Evolutionary conservation across 805 yeast genomes (phyloP), one percentile per base, ranked within the genome.

Genomic region (Kuraishia hungarica): DNA sequence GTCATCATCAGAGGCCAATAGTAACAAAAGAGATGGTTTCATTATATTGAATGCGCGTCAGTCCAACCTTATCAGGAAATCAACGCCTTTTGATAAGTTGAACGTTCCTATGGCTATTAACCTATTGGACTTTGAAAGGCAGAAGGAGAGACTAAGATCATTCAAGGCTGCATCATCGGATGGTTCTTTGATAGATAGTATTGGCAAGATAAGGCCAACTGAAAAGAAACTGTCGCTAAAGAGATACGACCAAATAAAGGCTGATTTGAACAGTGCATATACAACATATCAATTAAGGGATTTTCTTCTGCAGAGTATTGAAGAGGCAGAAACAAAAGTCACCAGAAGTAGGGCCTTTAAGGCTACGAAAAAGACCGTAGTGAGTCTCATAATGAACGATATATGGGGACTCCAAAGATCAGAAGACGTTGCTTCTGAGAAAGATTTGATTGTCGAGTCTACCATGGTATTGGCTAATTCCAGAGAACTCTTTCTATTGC

Each of bases 401-500:
- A 57, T 58, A 35, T 69, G 73, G 73, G 58, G 59, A 2, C 54
- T 69, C 3, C 55, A 60, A 29, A 54, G 57, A 20, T 57, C 63
- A 3, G 26, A 56, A 21, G 50, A 54, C 15, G 48, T 60, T 1
- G 51, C 58, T 2, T 57, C 53, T 19, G 60, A 58, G 15, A 57
- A 54, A 17, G 63, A 61, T 19, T 43, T 64, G 15, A 56, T 60
- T 11, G 52, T 58, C 2, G 66, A 65, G 53, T 57, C 61, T 7
- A 58, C 60, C 6, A 63, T 71, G 50, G 61, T 61, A 23, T 54
- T 71, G 17, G 63, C 64, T 2, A 63, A 61, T 53, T 56, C 64
- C 10, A 59, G 70, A 52, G 72, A 69, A 35, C 57, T 68, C 22
- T 70, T 69, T 52, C 57, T 71, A 29, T 54, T 71, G 22, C 59